Evolutionary conservation across 169 alveolate genomes (phyloP).

Genomic region (Plasmodium falciparum): DNA sequence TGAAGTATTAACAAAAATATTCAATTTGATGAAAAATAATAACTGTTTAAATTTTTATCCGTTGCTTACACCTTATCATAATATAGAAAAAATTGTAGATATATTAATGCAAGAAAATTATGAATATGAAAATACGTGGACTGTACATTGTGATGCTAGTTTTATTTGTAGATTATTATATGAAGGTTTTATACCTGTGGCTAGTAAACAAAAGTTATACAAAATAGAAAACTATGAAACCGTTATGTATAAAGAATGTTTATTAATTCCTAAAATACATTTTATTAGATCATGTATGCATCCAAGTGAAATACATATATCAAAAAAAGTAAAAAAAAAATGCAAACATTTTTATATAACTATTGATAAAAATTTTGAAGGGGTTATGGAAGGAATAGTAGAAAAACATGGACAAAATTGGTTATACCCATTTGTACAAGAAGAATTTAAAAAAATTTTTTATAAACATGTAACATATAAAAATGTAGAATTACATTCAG

Average conservation of each 20-base stretch:
- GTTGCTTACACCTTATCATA: conserved; percentile 76
- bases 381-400: conserved; percentile 81
- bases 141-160: conserved; percentile 79
- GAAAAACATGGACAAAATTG: conserved; percentile 85
- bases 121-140: conserved; percentile 83
- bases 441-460: conserved; percentile 78
- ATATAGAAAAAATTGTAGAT: conserved; percentile 48
- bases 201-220: conserved; percentile 48
- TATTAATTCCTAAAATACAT: conserved; percentile 81
- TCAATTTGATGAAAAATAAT: conserved; percentile 18
- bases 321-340: conserved; percentile 73
- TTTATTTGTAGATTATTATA: conserved; percentile 76
- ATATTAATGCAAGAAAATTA: conserved; percentile 37
- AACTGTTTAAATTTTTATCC: conserved; percentile 69
- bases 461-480: conserved; percentile 62
- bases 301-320: conserved; percentile 76
- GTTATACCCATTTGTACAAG: conserved; percentile 83
- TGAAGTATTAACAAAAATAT: conserved; percentile 17
- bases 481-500: conserved; percentile 78
- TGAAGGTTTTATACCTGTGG: conserved; percentile 83
- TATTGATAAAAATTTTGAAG: conserved; percentile 78
- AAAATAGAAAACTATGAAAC: conserved; percentile 15
- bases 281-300: conserved; percentile 78
- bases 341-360: conserved; percentile 76
- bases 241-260: conserved; percentile 31